These are phyloP conservation scores for Pseudohyphozyma bogoriensis DNA, from an alignment of 768 basidiomycete species.

Conservation along the genomic window DNA sequence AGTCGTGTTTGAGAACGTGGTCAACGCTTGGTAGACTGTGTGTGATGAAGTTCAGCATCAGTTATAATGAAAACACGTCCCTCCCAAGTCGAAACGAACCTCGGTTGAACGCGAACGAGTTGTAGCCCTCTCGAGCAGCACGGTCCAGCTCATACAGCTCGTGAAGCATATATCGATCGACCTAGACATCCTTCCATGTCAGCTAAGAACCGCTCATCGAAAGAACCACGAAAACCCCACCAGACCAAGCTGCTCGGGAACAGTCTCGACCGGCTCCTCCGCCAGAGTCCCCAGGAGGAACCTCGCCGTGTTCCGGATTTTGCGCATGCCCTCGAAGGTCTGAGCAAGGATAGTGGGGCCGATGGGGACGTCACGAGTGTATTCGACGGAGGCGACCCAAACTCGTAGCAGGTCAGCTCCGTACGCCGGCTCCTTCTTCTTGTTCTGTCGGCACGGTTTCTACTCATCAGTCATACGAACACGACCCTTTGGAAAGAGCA, in stretches of 20 bases:
- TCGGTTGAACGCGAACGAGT: slow-evolving; percentile 66
- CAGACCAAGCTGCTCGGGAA: slow-evolving; percentile 49
- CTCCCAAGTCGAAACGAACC: slow-evolving; percentile 43
- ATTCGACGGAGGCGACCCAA: slow-evolving; percentile 87
- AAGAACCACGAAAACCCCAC: slow-evolving; percentile 42
- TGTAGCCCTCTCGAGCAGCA: slow-evolving; percentile 57
- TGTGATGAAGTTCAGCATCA: neutral
- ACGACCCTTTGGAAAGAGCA: neutral
- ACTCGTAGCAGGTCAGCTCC: slow-evolving; percentile 77
- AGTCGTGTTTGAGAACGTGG: slow-evolving; percentile 68
- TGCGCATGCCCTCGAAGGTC: slow-evolving; percentile 63
- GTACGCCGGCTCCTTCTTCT: slow-evolving; percentile 63
- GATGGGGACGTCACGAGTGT: slow-evolving; percentile 76
- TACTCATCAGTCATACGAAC: neutral
- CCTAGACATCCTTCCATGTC: slow-evolving; percentile 43
- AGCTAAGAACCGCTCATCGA: slow-evolving; percentile 7
- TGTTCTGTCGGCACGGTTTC: slow-evolving; percentile 43
- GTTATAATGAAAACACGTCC: neutral
- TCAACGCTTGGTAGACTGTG: slow-evolving; percentile 60
- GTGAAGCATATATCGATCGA: slow-evolving; percentile 77
- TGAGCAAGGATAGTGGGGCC: slow-evolving; percentile 67
- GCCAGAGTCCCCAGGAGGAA: slow-evolving; percentile 76
- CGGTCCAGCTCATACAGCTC: slow-evolving; percentile 65
- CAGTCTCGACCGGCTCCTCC: neutral
- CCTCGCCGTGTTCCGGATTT: slow-evolving; percentile 72